Percentiles rank a stretch among this genome's conserved stretches.
These are phyloP conservation scores for Dactylellina drechsleri DNA, from an alignment of 2,329 filamentous ascomycete genomes.

Conservation along the genomic window DNA sequence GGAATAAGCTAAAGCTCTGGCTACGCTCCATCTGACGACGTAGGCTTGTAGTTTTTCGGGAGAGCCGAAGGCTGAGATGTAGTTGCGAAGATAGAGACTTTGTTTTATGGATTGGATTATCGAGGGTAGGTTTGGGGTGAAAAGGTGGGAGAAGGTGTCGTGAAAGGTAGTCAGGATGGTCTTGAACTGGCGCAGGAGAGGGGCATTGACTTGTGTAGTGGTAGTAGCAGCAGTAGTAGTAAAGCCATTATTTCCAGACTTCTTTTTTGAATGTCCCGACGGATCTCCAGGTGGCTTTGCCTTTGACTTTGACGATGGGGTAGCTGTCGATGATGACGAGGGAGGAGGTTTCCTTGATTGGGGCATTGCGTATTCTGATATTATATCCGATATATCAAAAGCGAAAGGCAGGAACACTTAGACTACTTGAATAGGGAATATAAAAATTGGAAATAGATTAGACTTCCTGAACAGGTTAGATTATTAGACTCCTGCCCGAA, in stretches of 20 bases:
- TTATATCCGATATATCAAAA: conserved; percentile 6
- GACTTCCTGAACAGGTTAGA: not conserved
- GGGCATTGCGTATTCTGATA: conserved; percentile 20
- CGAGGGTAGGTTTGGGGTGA: conserved; percentile 66
- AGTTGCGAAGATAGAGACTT: conserved; percentile 86
- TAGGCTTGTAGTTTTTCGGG: conserved; percentile 81
- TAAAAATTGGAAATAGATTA: conserved; percentile 3
- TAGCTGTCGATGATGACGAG: conserved; percentile 2
- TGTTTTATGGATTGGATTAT: conserved; percentile 84
- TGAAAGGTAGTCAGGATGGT: conserved; percentile 77
- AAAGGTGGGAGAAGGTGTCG: conserved; percentile 69
- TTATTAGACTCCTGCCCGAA: conserved; percentile 14
- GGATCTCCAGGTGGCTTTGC: not conserved
- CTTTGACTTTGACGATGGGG: conserved; percentile 1
- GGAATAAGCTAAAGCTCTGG: conserved; percentile 83
- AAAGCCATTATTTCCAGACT: conserved; percentile 2
- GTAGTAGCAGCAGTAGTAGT: no score
- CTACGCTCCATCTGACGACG: conserved; percentile 89
- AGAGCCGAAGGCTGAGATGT: conserved; percentile 78
- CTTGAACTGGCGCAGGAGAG: conserved; percentile 29
- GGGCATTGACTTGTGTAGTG: conserved; percentile 1
- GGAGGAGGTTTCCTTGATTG: conserved; percentile 38
- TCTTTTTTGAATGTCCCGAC: conserved; percentile 4
- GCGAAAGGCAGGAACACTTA: conserved; percentile 8
- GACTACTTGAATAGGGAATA: conserved; percentile 7